These are phyloP conservation scores for Panicum virgatum DNA, from an alignment of 202 grass and related monocot genomes.

Conservation along the genomic window DNA sequence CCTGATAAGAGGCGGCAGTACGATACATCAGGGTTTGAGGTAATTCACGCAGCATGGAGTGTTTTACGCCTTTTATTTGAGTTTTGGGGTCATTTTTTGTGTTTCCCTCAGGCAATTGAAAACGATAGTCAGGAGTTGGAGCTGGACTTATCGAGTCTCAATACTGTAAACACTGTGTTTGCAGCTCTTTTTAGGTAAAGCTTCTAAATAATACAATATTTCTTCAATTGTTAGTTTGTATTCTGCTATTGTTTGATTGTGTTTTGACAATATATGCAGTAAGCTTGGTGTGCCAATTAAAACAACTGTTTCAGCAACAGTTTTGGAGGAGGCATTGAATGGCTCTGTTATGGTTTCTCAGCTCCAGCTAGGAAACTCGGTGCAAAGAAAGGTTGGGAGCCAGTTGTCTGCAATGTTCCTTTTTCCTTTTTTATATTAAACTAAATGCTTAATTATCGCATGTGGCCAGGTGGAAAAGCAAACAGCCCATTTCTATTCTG, in stretches of 20 bases:
- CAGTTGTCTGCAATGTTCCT: slow-evolving; percentile 26
- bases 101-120: slow-evolving; percentile 73
- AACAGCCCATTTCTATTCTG: slow-evolving; percentile 93
- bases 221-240: slow-evolving; percentile 9
- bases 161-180: slow-evolving; percentile 94
- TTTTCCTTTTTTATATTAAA: slow-evolving; percentile 25
- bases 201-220: neutral
- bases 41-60: slow-evolving; percentile 23
- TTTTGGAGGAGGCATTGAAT: slow-evolving; percentile 98
- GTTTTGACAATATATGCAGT: slow-evolving; percentile 36
- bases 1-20: slow-evolving; percentile 84
- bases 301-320: slow-evolving; percentile 95
- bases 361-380: slow-evolving; percentile 67
- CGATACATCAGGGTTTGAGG: slow-evolving; percentile 91
- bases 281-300: slow-evolving; percentile 98
- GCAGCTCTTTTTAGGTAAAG: slow-evolving; percentile 95
- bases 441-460: slow-evolving; percentile 29
- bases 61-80: neutral
- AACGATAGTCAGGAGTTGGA: slow-evolving; percentile 90
- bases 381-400: slow-evolving; percentile 74
- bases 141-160: slow-evolving; percentile 96
- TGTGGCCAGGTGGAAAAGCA: slow-evolving; percentile 92
- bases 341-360: slow-evolving; percentile 71
- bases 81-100: neutral
- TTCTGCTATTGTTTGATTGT: slow-evolving; percentile 12